Evolutionary conservation across 352 stramenopile species (phyloP).

Genomic region (Pythium dissotocum): DNA sequence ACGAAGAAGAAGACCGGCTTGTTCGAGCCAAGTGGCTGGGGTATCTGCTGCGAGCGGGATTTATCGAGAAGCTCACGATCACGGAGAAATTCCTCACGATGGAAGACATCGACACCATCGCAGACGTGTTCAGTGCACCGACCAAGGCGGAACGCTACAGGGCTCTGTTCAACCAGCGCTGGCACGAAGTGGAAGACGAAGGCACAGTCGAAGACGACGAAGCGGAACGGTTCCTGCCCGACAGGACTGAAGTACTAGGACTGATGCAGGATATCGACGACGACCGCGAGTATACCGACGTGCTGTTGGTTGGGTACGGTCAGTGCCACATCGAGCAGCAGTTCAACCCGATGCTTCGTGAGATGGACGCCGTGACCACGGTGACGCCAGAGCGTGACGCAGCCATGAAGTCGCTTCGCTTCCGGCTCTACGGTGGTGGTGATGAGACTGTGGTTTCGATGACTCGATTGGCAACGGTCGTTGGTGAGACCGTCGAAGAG

Average conservation of each 20-base stretch:
- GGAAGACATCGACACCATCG: slow-evolving; percentile 14
- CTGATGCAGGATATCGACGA: slow-evolving; percentile 7
- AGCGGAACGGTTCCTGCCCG: background rate
- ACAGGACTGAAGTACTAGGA: slow-evolving; percentile 9
- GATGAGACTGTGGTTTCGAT: slow-evolving; percentile 10
- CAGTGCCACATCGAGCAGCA: slow-evolving; percentile 14
- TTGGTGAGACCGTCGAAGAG: slow-evolving; percentile 15
- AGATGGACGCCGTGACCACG: background rate
- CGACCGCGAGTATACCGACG: slow-evolving; percentile 8
- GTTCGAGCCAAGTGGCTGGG: slow-evolving; percentile 18
- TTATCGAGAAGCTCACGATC: slow-evolving; percentile 10
- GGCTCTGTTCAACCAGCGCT: slow-evolving; percentile 1
- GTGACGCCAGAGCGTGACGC: background rate
- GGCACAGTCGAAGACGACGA: background rate
- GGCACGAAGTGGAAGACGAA: slow-evolving; percentile 10
- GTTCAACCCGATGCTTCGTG: slow-evolving; percentile 1
- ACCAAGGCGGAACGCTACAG: background rate
- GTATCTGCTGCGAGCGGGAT: slow-evolving; percentile 5
- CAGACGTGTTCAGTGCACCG: background rate
- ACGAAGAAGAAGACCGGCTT: slow-evolving; percentile 2
- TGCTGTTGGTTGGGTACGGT: slow-evolving; percentile 14
- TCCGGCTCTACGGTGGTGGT: slow-evolving; percentile 9
- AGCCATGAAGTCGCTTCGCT: slow-evolving; percentile 1
- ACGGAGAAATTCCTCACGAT: slow-evolving; percentile 6
- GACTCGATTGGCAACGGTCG: background rate